Percentiles rank a stretch among this genome's conserved stretches.
phyloP scores from a whole-genome alignment of 176 grass and related monocot genomes.

The Juncus inflexus region DNA sequence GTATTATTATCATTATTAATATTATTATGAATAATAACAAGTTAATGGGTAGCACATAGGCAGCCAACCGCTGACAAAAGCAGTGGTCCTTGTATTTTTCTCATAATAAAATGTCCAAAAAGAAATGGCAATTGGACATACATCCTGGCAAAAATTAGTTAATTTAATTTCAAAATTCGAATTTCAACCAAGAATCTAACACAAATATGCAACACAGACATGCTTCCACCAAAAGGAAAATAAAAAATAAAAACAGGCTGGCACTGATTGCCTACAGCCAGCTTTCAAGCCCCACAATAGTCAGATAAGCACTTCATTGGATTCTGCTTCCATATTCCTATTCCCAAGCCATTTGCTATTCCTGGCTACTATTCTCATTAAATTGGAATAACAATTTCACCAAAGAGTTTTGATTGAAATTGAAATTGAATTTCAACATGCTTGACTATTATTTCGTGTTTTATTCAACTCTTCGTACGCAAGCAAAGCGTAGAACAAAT shows the following conservation, averaged over 20 bases:
- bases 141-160: constrained; percentile 5
- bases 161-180: constrained; percentile 16
- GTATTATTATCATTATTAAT: too few species aligned
- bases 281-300: background rate
- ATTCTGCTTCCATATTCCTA: constrained; percentile 9
- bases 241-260: constrained; percentile 8
- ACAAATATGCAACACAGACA: background rate
- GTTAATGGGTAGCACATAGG: constrained; percentile 1
- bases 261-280: constrained; percentile 2
- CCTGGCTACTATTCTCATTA: background rate
- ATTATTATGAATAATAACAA: background rate
- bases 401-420: too few species aligned
- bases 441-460: background rate
- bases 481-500: constrained; percentile 7
- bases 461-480: constrained; percentile 13
- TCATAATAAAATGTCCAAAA: background rate
- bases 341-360: background rate
- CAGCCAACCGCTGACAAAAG: background rate
- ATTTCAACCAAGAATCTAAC: constrained; percentile 9
- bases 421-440: background rate
- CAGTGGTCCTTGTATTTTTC: background rate
- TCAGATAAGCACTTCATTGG: background rate
- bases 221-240: constrained; percentile 18
- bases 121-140: background rate
- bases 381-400: too few species aligned